A percentile compares a stretch with the other conserved stretches of the same genome.
phyloP scores from a whole-genome alignment of 805 yeast species.

The Lachancea dasiensis region DNA sequence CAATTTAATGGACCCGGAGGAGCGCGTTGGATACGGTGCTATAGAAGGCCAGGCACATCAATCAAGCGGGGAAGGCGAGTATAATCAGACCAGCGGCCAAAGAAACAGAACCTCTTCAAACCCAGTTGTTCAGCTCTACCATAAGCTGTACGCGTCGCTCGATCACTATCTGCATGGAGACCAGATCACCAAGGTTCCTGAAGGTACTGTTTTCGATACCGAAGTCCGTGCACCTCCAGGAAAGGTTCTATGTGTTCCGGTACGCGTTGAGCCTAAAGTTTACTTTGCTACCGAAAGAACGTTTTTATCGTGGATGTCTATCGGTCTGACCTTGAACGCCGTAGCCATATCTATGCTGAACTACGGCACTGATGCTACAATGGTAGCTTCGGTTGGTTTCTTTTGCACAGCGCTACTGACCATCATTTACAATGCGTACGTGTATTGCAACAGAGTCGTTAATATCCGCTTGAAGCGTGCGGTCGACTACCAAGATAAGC shows the following conservation, averaged over 20 bases:
- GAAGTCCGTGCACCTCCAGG: constrained; percentile 76
- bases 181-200: constrained; percentile 49
- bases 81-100: constrained; percentile 29
- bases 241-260: constrained; percentile 84
- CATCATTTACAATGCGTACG: constrained; percentile 61
- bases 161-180: constrained; percentile 49
- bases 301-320: constrained; percentile 86
- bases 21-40: constrained; percentile 49
- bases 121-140: constrained; percentile 18
- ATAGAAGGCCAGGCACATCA: constrained; percentile 11
- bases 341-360: constrained; percentile 82
- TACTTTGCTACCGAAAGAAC: constrained; percentile 98
- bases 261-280: constrained; percentile 97
- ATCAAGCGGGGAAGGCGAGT: constrained; percentile 7
- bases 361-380: constrained; percentile 70
- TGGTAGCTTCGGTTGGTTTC: constrained; percentile 82
- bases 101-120: constrained; percentile 21
- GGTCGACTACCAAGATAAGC: constrained; percentile 75
- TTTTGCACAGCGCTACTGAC: constrained; percentile 73
- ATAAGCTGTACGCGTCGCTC: constrained; percentile 18
- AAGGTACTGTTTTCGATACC: constrained; percentile 57
- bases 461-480: constrained; percentile 80
- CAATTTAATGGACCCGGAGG: constrained; percentile 65
- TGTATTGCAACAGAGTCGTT: constrained; percentile 75
- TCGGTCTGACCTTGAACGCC: constrained; percentile 80